phyloP scores from a whole-genome alignment of 352 stramenopile species.

The Globisporangium okanoganense region DNA sequence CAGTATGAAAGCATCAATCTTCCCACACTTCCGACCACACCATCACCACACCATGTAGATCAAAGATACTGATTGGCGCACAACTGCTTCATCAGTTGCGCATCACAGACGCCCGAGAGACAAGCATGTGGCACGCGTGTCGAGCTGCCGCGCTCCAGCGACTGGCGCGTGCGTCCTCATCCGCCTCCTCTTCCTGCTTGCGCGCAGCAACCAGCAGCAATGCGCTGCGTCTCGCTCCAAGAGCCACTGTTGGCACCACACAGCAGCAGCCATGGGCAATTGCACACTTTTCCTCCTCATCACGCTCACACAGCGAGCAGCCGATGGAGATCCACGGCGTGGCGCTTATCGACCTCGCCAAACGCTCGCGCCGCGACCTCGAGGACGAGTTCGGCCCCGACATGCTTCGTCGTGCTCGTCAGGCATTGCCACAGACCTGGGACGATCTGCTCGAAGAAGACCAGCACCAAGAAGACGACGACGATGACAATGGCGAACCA shows the following conservation, averaged over 20 bases:
- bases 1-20: too few species aligned
- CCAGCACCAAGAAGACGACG: not conserved
- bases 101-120: not conserved
- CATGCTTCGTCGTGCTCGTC: slow-evolving; percentile 22
- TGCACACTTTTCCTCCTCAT: not conserved
- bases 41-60: too few species aligned
- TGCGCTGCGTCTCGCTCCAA: not conserved
- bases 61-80: too few species aligned
- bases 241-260: not conserved
- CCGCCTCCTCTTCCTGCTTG: not conserved
- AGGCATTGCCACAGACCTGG: slow-evolving; percentile 26
- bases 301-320: not conserved
- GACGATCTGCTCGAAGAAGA: slow-evolving; percentile 12
- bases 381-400: slow-evolving; percentile 18
- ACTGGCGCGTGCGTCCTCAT: not conserved
- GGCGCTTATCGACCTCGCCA: slow-evolving; percentile 29
- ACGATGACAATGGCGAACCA: not conserved
- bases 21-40: too few species aligned
- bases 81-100: too few species aligned
- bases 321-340: slow-evolving; percentile 16
- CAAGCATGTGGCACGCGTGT: slow-evolving; percentile 10
- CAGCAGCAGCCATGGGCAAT: not conserved
- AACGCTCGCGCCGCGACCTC: slow-evolving; percentile 25
- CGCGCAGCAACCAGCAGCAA: not conserved
- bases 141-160: slow-evolving; percentile 9